Evolutionary conservation across 805 yeast species (phyloP).

Genomic region (Brettanomyces naardenensis): DNA sequence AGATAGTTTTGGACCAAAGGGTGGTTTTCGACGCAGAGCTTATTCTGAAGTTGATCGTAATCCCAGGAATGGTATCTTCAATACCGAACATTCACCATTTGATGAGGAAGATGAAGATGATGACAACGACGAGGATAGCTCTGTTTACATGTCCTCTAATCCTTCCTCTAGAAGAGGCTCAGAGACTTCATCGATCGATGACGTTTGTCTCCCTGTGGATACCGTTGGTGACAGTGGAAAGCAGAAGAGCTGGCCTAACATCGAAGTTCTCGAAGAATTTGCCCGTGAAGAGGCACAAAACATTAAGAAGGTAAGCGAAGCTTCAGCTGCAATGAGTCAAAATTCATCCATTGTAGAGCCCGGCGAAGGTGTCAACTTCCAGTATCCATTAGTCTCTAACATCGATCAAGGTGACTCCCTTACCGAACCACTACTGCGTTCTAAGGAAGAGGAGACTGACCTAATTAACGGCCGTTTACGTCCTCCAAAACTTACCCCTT

Average conservation of each 20-base stretch:
- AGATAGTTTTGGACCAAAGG: neutral
- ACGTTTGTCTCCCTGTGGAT: constrained; percentile 85
- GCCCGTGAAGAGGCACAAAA: constrained; percentile 55
- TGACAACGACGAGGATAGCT: constrained; percentile 14
- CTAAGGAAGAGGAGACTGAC: constrained; percentile 48
- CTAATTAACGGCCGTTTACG: constrained; percentile 57
- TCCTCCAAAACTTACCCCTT: constrained; percentile 69
- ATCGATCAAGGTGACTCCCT: constrained; percentile 21
- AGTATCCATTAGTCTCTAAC: constrained; percentile 27
- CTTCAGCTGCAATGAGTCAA: constrained; percentile 20
- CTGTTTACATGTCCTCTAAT: constrained; percentile 38
- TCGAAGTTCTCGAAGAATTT: constrained; percentile 66
- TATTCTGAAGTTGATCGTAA: neutral
- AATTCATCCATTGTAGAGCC: constrained; percentile 11
- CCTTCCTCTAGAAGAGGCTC: constrained; percentile 56
- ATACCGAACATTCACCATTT: neutral
- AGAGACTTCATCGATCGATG: constrained; percentile 72
- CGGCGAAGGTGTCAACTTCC: constrained; percentile 29
- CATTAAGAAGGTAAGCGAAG: constrained; percentile 17
- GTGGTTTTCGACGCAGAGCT: neutral
- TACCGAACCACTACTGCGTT: constrained; percentile 17
- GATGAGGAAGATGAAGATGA: neutral
- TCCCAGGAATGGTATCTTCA: neutral
- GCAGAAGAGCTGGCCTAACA: constrained; percentile 73
- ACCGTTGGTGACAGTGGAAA: constrained; percentile 29